These are phyloP conservation scores for Vitis amurensis DNA, from an alignment of 164 flowering plant genomes.

Conservation along the genomic window DNA sequence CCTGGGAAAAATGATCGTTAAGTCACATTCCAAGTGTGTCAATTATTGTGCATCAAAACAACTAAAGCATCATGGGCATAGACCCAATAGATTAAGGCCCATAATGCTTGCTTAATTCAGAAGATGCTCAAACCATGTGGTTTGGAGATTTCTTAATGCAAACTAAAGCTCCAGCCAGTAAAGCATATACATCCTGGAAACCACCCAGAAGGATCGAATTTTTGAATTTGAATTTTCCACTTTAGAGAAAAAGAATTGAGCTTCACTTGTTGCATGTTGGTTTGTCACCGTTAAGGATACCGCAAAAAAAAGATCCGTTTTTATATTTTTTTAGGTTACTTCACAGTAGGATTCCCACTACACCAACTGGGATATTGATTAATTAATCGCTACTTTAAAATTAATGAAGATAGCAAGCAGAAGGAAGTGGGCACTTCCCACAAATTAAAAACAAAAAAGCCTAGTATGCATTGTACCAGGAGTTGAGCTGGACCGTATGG, in stretches of 20 bases:
- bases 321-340: conserved; percentile 6
- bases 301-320: conserved; percentile 3
- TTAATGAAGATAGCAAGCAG: conserved; percentile 8
- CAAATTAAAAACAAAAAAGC: neutral
- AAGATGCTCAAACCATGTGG: conserved; percentile 16
- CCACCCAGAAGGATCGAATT: conserved; percentile 1
- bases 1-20: no score
- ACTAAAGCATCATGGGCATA: no score
- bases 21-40: no score
- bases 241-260: neutral
- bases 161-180: neutral
- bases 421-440: conserved; percentile 12
- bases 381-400: conserved; percentile 6
- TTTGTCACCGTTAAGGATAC: conserved; percentile 40
- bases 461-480: neutral
- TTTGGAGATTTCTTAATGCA: neutral
- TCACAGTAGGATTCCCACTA: conserved; percentile 27
- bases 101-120: neutral
- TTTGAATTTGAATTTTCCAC: neutral
- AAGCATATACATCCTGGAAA: conserved; percentile 6
- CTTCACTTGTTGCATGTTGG: conserved; percentile 7
- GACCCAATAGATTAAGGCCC: no score
- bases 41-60: no score
- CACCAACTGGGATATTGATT: conserved; percentile 8
- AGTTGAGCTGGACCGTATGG: conserved; percentile 1